A percentile compares a stretch with the other conserved stretches of the same genome.
These are phyloP conservation scores for Neurospora sp. DNA, from an alignment of 495 filamentous ascomycete genomes.

Conservation along the genomic window DNA sequence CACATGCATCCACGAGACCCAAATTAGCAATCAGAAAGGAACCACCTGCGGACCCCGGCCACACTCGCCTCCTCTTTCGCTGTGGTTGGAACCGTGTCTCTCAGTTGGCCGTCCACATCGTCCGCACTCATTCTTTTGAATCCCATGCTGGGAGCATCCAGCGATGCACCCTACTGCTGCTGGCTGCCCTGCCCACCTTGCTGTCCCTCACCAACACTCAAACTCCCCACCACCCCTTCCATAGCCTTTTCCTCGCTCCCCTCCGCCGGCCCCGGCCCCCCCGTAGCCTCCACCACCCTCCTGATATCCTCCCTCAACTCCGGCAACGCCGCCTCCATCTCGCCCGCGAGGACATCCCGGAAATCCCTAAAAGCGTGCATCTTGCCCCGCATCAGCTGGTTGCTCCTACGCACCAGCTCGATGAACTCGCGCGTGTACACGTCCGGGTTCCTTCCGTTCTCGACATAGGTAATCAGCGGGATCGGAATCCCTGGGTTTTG, in stretches of 20 bases:
- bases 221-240: background rate
- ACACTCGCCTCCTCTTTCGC: background rate
- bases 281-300: conserved; percentile 43
- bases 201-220: background rate
- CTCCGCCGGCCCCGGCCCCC: conserved; percentile 7
- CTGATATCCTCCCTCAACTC: conserved; percentile 64
- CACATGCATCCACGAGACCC: background rate
- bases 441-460: conserved; percentile 87
- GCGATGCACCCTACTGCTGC: background rate
- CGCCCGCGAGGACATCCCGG: conserved; percentile 67
- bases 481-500: conserved; percentile 49
- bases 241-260: background rate
- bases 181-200: background rate
- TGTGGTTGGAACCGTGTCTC: background rate
- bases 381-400: conserved; percentile 80
- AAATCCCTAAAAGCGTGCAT: conserved; percentile 70
- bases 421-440: conserved; percentile 98
- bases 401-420: conserved; percentile 73
- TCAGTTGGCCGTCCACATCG: background rate
- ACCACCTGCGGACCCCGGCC: background rate
- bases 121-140: background rate
- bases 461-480: conserved; percentile 91
- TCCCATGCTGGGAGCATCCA: background rate
- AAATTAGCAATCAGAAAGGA: background rate
- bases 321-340: conserved; percentile 71